phyloP scores from a whole-genome alignment of 495 filamentous ascomycete genomes.

The Penicillium subrubescens region DNA sequence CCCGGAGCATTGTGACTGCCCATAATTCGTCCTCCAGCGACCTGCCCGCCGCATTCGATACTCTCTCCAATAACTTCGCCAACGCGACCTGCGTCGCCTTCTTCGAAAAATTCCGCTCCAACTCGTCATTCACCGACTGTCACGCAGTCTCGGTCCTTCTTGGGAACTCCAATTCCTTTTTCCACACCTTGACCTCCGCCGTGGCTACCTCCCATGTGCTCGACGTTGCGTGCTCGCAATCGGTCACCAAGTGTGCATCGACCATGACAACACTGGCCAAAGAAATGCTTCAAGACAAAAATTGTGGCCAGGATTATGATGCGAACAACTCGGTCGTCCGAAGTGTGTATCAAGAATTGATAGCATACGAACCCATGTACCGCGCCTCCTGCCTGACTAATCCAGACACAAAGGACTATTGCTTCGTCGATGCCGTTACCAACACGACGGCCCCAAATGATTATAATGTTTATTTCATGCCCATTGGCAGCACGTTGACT shows the following conservation, averaged over 20 bases:
- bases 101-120: constrained; percentile 65
- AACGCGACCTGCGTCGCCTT: constrained; percentile 62
- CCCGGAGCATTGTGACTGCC: constrained; percentile 23
- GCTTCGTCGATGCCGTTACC: constrained; percentile 82
- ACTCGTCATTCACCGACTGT: constrained; percentile 66
- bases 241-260: constrained; percentile 57
- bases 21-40: constrained; percentile 26
- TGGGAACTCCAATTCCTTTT: constrained; percentile 74
- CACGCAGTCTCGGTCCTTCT: constrained; percentile 76
- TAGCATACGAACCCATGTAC: constrained; percentile 75
- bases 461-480: constrained; percentile 80
- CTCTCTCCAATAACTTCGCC: constrained; percentile 70
- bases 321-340: constrained; percentile 68
- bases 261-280: constrained; percentile 62
- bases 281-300: constrained; percentile 54
- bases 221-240: constrained; percentile 68
- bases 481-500: constrained; percentile 72
- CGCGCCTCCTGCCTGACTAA: constrained; percentile 74
- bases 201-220: constrained; percentile 68
- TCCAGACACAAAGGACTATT: constrained; percentile 43
- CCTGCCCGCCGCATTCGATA: constrained; percentile 74
- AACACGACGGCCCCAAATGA: constrained; percentile 68
- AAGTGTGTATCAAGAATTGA: constrained; percentile 70
- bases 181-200: constrained; percentile 66
- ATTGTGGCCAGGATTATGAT: constrained; percentile 72